Percentiles rank a stretch among this genome's conserved stretches.
These are phyloP conservation scores for Chenopodium album DNA, from an alignment of 148 eudicot genomes.

Conservation along the genomic window DNA sequence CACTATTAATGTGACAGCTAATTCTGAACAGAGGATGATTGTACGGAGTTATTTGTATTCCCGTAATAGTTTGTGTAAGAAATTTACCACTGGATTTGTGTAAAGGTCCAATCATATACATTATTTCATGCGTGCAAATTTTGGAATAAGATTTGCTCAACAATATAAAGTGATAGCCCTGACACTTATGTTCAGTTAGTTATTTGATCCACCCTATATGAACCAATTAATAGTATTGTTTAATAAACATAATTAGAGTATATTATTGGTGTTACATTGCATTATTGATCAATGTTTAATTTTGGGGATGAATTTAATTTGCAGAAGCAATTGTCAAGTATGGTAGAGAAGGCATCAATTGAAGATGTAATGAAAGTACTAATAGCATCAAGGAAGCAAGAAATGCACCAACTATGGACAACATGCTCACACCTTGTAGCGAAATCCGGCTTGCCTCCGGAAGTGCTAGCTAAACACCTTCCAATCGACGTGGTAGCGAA, in stretches of 20 bases:
- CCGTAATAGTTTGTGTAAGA: background rate
- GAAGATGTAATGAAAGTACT: constrained; percentile 97
- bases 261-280: background rate
- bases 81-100: no score
- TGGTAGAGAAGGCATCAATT: constrained; percentile 96
- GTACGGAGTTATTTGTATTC: no score
- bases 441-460: constrained; percentile 86
- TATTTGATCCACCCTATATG: background rate
- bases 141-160: background rate
- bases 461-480: constrained; percentile 89
- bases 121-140: constrained; percentile 1
- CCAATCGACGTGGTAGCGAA: constrained; percentile 72
- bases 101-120: background rate
- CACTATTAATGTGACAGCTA: background rate
- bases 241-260: background rate
- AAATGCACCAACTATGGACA: constrained; percentile 90
- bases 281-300: background rate
- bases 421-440: constrained; percentile 88
- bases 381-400: constrained; percentile 90
- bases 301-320: constrained; percentile 18
- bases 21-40: background rate
- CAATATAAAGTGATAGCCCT: background rate
- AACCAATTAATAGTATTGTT: background rate
- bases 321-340: constrained; percentile 84
- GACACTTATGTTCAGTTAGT: background rate